These are phyloP conservation scores for Magnusiomyces suaveolens DNA, from an alignment of 1,139 yeast species.

Conservation along the genomic window DNA sequence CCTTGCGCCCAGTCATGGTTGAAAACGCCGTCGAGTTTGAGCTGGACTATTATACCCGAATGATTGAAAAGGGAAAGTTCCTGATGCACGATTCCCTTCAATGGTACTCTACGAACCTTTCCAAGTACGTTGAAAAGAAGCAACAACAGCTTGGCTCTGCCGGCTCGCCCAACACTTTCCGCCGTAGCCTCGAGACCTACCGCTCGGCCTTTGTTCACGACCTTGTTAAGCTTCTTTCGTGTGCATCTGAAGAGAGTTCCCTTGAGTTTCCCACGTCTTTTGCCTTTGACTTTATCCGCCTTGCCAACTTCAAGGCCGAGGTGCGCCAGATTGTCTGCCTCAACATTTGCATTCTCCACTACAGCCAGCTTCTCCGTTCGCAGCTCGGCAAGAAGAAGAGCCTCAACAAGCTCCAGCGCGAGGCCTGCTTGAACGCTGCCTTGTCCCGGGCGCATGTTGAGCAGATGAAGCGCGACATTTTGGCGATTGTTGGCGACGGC, in stretches of 20 bases:
- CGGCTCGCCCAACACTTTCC: not conserved
- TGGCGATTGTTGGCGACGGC: constrained; percentile 75
- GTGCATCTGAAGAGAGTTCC: constrained; percentile 51
- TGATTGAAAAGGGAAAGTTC: constrained; percentile 56
- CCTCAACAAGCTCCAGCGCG: constrained; percentile 13
- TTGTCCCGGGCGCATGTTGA: constrained; percentile 19
- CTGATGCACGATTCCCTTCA: constrained; percentile 55
- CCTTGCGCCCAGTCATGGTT: constrained; percentile 74
- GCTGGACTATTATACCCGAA: constrained; percentile 71
- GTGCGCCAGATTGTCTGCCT: constrained; percentile 76
- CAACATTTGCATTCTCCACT: constrained; percentile 61
- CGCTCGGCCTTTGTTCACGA: constrained; percentile 35
- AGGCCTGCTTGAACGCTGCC: constrained; percentile 9
- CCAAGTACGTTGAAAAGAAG: constrained; percentile 1
- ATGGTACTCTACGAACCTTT: constrained; percentile 45
- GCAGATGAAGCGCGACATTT: constrained; percentile 46
- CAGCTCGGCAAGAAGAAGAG: constrained; percentile 24
- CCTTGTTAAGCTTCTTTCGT: constrained; percentile 54
- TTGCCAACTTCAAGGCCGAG: constrained; percentile 72
- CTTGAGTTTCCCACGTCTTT: constrained; percentile 76
- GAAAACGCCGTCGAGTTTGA: constrained; percentile 91
- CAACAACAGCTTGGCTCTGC: not conserved
- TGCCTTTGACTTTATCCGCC: constrained; percentile 75
- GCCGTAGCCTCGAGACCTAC: constrained; percentile 1
- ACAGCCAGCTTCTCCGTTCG: constrained; percentile 48